Evolutionary conservation across 2,329 filamentous ascomycete species (phyloP), one percentile per base, ranked within the genome.

Genomic region (Penicillium sp.): DNA sequence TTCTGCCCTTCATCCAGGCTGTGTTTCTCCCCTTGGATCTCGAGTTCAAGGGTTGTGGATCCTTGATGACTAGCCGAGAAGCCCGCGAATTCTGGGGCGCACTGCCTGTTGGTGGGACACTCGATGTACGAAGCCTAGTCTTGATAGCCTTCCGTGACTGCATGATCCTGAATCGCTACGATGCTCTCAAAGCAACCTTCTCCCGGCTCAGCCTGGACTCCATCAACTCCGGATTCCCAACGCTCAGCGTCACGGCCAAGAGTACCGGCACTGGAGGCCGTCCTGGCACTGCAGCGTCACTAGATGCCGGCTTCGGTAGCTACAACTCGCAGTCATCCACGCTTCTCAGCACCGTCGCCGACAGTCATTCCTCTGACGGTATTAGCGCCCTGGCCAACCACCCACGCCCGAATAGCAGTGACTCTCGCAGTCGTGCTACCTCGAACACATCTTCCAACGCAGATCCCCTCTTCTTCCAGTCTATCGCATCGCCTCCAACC

Each of bases 21-120:
- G 93, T 97, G 1, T 97, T 99, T 71, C 79, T 99, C 2, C 94
- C 93, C 0, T 79, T 99, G 1, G 94, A 99, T 69, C 84, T 96
- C 12, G 94, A 99, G 72, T 96, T 99, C 71, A 88, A 91, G 53
- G 94, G 93, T 6, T 84, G 84, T 47, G 94, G 94, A 17, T 81
- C 86, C 0, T 84, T 97, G 55, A 88, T 97, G 84, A 87, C 84
- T 0, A 75, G 84, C 0, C 86, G 91, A 6, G 89, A 95, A 74
- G 89, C 93, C 5, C 86, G 87, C 41, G 93, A 97, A 59, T 96
- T 97, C 69, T 97, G 93, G 92, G 89, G 89, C 6, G 72, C 75
- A 53, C 73, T 72, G 66, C 50, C 80, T 72, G 69, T 83, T 66
- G 76, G 84, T 70, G 71, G 86, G 57, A 82, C 89, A 41, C 82